Evolutionary conservation across 2,329 filamentous ascomycete species (phyloP).

Genomic region (Cladosporium oxysporum): DNA sequence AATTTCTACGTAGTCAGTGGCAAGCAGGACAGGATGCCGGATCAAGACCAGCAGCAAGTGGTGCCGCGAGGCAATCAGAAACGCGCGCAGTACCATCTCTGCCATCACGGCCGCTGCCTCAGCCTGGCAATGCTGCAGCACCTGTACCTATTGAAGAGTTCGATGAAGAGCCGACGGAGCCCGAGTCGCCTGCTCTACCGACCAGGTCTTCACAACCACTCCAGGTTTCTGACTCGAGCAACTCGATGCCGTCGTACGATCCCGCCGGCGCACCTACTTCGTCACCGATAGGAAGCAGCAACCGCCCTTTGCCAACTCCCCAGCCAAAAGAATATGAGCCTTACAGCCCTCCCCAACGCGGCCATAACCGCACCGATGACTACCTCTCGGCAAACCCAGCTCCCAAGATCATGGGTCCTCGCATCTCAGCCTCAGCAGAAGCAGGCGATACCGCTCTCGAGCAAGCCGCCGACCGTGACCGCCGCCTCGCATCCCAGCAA

Average conservation of each 20-base stretch:
- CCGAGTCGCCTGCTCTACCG: slow-evolving; percentile 5
- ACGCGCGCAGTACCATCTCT: slow-evolving; percentile 35
- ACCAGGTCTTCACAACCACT: slow-evolving; percentile 19
- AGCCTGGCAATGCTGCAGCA: slow-evolving; percentile 27
- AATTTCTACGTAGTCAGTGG: slow-evolving; percentile 63
- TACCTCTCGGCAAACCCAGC: slow-evolving; percentile 59
- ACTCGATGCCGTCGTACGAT: slow-evolving; percentile 23
- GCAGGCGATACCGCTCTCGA: slow-evolving; percentile 36
- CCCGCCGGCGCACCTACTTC: slow-evolving; percentile 23
- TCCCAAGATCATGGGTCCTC: slow-evolving; percentile 46
- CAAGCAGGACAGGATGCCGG: slow-evolving; percentile 39
- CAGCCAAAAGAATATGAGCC: slow-evolving; percentile 26
- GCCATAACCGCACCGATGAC: slow-evolving; percentile 56
- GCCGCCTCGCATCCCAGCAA: slow-evolving; percentile 59
- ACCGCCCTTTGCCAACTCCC: slow-evolving; percentile 32
- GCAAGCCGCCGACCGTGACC: slow-evolving; percentile 62
- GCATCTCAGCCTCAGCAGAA: slow-evolving; percentile 52
- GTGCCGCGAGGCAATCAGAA: slow-evolving; percentile 23
- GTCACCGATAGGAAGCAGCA: slow-evolving; percentile 27
- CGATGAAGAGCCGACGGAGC: slow-evolving; percentile 13
- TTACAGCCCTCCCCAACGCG: slow-evolving; percentile 26
- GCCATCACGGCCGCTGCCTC: slow-evolving; percentile 53
- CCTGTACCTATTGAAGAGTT: slow-evolving; percentile 8
- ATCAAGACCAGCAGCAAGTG: slow-evolving; percentile 23
- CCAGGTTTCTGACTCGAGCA: slow-evolving; percentile 22